Conservation (phyloP, 208 protist species). For the Vickermania spadyakhi region DNA sequence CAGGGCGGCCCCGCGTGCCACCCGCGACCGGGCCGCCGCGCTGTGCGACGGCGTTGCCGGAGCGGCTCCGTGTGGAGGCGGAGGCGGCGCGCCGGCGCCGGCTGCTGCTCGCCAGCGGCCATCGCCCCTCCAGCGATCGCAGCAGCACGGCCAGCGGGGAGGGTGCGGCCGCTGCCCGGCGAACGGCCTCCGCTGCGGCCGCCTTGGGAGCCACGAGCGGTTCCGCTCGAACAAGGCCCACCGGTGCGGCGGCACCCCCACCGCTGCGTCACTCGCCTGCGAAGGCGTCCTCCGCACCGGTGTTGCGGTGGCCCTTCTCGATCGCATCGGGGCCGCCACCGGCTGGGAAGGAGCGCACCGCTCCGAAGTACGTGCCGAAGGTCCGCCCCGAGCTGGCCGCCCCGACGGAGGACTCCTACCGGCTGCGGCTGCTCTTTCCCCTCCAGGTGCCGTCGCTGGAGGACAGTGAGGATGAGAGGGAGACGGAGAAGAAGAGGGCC, state of each 20-base stretch:
- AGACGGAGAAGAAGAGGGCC: too few relatives aligned
- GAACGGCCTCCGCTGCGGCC: neutral
- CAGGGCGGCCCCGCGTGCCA: neutral
- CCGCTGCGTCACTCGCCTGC: too few relatives aligned
- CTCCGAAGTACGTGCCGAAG: neutral
- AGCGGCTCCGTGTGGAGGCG: neutral
- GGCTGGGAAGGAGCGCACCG: neutral
- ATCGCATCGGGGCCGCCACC: too few relatives aligned
- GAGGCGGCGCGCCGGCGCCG: neutral
- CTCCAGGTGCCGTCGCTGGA: neutral
- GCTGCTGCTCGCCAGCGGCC: neutral
- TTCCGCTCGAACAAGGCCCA: neutral
- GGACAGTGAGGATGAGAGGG: too few relatives aligned
- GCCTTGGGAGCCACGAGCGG: neutral
- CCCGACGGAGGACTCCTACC: neutral
- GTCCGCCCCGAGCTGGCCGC: neutral
- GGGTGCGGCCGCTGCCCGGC: neutral
- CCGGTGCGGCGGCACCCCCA: too few relatives aligned
- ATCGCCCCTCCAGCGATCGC: neutral
- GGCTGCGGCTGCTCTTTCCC: neutral
- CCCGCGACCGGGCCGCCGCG: neutral
- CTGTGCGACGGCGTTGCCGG: neutral
- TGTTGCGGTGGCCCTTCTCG: too few relatives aligned
- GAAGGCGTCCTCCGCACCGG: too few relatives aligned
- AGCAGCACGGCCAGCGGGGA: neutral